These are phyloP conservation scores for Aspergillus pseudoglaucus DNA, from an alignment of 2,329 filamentous ascomycete genomes.

Conservation along the genomic window DNA sequence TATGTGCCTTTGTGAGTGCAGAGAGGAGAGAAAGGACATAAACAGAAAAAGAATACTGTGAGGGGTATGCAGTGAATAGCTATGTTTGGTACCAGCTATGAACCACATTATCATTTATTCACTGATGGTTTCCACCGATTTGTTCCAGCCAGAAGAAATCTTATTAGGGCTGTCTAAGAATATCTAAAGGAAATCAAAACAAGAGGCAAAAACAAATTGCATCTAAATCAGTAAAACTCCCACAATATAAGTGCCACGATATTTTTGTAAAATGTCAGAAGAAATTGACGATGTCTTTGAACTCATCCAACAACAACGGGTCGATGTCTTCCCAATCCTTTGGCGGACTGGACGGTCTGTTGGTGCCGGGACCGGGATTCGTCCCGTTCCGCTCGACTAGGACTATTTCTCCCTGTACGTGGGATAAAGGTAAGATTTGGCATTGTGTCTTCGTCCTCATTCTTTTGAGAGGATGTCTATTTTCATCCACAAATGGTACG, in stretches of 20 bases:
- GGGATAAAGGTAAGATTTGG: neutral
- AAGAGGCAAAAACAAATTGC: neutral
- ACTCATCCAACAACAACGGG: constrained; percentile 33
- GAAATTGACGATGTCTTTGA: constrained; percentile 36
- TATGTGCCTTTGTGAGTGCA: neutral
- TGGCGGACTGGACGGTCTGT: neutral
- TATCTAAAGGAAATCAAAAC: no score
- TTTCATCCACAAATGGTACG: neutral
- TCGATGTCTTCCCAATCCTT: constrained; percentile 33
- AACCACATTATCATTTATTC: no score
- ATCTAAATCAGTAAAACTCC: neutral
- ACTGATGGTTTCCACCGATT: no score
- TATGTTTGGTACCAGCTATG: no score
- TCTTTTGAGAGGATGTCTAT: neutral
- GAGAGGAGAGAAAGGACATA: no score
- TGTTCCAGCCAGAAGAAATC: no score
- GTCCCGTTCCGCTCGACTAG: constrained; percentile 5
- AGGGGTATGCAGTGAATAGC: no score
- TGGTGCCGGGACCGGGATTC: neutral
- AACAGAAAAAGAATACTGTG: no score
- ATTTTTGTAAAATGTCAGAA: constrained; percentile 13
- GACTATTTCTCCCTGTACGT: neutral
- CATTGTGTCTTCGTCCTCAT: neutral
- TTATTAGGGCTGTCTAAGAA: no score
- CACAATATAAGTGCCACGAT: neutral